These are phyloP conservation scores for Nemania serpens DNA, from an alignment of 2,329 filamentous ascomycete genomes.

Conservation along the genomic window DNA sequence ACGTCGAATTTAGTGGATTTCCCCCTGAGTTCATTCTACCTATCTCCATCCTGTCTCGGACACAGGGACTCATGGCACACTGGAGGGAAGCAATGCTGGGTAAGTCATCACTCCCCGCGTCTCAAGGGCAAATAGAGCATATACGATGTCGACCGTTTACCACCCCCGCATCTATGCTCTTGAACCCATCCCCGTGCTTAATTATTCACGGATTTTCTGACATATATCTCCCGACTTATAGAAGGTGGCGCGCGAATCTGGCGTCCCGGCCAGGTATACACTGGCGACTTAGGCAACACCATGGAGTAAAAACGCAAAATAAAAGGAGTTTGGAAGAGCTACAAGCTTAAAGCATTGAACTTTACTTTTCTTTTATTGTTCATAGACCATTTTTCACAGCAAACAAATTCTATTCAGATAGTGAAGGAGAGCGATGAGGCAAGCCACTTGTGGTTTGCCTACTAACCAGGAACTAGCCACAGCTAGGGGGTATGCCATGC, in stretches of 20 bases:
- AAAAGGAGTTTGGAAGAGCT: too few species aligned
- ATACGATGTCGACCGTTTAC: too few species aligned
- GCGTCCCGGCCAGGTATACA: not conserved
- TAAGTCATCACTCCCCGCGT: not conserved
- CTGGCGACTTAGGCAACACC: not conserved
- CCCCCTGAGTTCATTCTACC: slow-evolving; percentile 29
- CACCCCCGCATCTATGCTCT: not conserved
- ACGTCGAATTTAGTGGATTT: slow-evolving; percentile 21
- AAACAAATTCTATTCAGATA: too few species aligned
- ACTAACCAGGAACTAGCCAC: too few species aligned
- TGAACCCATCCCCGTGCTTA: too few species aligned
- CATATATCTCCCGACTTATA: not conserved
- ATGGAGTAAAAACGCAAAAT: not conserved
- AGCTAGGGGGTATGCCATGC: too few species aligned
- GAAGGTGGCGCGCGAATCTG: slow-evolving; percentile 1
- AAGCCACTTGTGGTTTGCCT: too few species aligned
- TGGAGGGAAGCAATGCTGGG: slow-evolving; percentile 32
- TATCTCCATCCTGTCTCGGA: slow-evolving; percentile 30
- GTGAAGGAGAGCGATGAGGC: too few species aligned
- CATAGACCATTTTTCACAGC: too few species aligned
- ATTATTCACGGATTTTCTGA: not conserved
- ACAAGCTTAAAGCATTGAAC: too few species aligned
- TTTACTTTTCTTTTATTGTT: too few species aligned
- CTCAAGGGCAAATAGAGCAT: not conserved
- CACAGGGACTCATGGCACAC: slow-evolving; percentile 32